Percentiles rank a stretch among this genome's conserved stretches.
Conservation (phyloP, 2,329 filamentous ascomycete species). For the Cryoendolithus antarcticus region DNA sequence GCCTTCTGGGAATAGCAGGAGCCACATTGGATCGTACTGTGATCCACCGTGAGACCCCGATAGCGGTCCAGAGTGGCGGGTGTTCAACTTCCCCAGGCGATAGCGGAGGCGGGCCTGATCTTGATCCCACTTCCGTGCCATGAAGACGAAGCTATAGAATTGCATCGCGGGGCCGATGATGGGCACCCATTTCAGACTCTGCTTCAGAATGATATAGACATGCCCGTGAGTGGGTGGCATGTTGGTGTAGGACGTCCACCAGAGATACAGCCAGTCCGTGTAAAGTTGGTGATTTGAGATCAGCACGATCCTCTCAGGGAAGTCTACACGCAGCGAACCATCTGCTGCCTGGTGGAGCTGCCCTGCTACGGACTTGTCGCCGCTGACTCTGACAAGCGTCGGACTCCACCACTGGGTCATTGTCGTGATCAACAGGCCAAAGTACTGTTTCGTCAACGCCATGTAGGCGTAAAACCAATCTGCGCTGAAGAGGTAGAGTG, state of each 20-base stretch:
- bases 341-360: constrained; percentile 58
- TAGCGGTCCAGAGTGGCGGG: constrained; percentile 24
- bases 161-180: constrained; percentile 71
- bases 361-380: constrained; percentile 64
- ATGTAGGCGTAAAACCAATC: constrained; percentile 75
- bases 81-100: constrained; percentile 59
- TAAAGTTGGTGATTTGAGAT: constrained; percentile 69
- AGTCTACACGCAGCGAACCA: constrained; percentile 61
- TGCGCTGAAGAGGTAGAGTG: constrained; percentile 61
- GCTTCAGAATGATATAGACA: constrained; percentile 81
- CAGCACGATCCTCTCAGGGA: constrained; percentile 68
- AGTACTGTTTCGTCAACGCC: constrained; percentile 73
- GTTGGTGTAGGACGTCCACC: constrained; percentile 76
- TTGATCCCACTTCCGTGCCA: constrained; percentile 78
- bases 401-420: constrained; percentile 81
- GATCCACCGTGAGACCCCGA: constrained; percentile 19
- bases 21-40: constrained; percentile 61
- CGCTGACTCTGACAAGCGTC: constrained; percentile 67
- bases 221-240: constrained; percentile 59
- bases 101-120: constrained; percentile 65
- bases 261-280: constrained; percentile 86
- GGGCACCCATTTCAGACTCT: constrained; percentile 74
- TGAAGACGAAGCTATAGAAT: constrained; percentile 82
- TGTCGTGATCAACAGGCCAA: constrained; percentile 61
- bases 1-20: constrained; percentile 77